Percentiles rank a stretch among this genome's conserved stretches.
phyloP scores from a whole-genome alignment of 495 filamentous ascomycete genomes.

The Pseudoneurospora amorphoporcata region DNA sequence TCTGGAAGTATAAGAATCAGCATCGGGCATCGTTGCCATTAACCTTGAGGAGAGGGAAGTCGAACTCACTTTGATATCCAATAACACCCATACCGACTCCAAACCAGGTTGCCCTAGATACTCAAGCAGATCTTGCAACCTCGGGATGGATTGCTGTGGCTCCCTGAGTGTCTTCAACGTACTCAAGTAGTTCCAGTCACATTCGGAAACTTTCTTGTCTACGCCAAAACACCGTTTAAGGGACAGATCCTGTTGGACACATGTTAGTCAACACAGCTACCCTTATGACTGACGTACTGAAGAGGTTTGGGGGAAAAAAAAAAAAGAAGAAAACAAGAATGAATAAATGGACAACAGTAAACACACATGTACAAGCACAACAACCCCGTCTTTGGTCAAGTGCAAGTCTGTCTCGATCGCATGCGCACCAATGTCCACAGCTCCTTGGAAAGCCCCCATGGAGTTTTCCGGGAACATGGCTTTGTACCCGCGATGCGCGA shows the following conservation, averaged over 20 bases:
- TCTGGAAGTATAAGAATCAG: conserved; percentile 17
- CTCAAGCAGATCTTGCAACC: conserved; percentile 63
- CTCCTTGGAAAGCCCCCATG: conserved; percentile 63
- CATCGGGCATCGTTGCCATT: background rate
- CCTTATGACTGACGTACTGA: background rate
- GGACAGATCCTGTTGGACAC: conserved; percentile 50
- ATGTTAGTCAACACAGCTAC: background rate
- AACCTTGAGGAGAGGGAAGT: background rate
- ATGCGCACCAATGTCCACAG: conserved; percentile 61
- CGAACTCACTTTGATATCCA: conserved; percentile 71
- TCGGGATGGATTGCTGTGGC: conserved; percentile 62
- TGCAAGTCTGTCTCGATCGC: conserved; percentile 87
- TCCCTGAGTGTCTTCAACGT: conserved; percentile 54
- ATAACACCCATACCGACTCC: conserved; percentile 65
- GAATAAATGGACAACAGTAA: background rate
- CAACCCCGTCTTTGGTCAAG: conserved; percentile 67
- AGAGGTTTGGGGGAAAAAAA: background rate
- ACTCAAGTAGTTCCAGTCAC: conserved; percentile 61
- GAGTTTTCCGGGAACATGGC: conserved; percentile 76
- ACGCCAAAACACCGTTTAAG: conserved; percentile 73
- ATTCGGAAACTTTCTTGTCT: conserved; percentile 59
- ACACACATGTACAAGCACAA: conserved; percentile 74
- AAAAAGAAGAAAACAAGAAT: background rate
- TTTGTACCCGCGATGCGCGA: conserved; percentile 82
- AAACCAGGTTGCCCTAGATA: conserved; percentile 51